Conservation (phyloP, 495 filamentous ascomycete species). For the Pyrenula massariospora region DNA sequence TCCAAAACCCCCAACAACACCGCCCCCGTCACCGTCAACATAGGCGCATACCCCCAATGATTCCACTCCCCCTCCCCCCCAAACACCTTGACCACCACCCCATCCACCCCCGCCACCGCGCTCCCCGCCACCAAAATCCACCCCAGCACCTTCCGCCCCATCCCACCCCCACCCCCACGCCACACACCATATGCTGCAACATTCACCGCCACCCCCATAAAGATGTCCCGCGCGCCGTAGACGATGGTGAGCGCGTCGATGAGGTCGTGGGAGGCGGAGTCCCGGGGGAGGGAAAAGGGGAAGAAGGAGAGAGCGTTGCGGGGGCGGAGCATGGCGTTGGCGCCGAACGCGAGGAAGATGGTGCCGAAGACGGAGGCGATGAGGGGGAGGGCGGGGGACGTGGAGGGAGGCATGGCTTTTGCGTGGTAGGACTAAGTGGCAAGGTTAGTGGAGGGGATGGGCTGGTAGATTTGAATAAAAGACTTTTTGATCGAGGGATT, state of each 20-base stretch:
- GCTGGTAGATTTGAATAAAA: too few relatives aligned
- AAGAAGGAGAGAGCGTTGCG: constrained; percentile 33
- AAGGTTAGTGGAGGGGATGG: too few relatives aligned
- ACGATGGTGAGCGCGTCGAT: constrained; percentile 30
- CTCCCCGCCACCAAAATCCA: constrained; percentile 31
- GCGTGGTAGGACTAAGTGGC: too few relatives aligned
- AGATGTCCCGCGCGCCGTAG: constrained; percentile 41
- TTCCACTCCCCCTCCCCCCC: constrained; percentile 33
- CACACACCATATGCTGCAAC: constrained; percentile 23
- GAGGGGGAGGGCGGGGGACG: constrained; percentile 10
- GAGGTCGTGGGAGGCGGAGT: constrained; percentile 15
- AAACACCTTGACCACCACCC: constrained; percentile 24
- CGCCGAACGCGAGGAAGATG: constrained; percentile 32
- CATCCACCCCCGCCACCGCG: constrained; percentile 35
- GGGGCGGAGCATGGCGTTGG: constrained; percentile 34
- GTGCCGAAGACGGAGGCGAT: constrained; percentile 24
- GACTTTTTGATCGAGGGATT: too few relatives aligned
- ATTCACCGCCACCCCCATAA: constrained; percentile 38
- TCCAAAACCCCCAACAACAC: constrained; percentile 18
- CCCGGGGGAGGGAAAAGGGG: constrained; percentile 21
- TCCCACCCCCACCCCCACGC: constrained; percentile 29
- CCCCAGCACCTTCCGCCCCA: constrained; percentile 27
- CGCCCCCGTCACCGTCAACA: constrained; percentile 23
- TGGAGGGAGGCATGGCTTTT: constrained; percentile 16
- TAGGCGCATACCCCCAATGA: constrained; percentile 44